Conservation (phyloP, 306 rosid genomes). For the Luffa aegyptiaca region DNA sequence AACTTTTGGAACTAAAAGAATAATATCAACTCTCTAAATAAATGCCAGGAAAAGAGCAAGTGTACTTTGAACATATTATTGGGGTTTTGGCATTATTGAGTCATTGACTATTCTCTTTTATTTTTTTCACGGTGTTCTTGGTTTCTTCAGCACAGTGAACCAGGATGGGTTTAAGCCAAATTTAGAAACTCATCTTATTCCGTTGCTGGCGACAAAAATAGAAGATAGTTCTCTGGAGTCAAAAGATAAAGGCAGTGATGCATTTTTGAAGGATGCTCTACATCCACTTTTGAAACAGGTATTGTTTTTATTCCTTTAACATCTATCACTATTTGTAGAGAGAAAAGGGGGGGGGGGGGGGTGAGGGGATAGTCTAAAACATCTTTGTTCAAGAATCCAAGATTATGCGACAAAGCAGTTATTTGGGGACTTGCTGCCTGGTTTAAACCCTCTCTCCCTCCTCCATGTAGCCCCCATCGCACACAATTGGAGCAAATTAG, state of each 20-base stretch:
- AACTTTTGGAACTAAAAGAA: background rate
- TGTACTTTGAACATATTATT: background rate
- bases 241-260: slow-evolving; percentile 37
- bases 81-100: background rate
- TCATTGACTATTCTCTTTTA: background rate
- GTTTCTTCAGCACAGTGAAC: slow-evolving; percentile 76
- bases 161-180: slow-evolving; percentile 94
- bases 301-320: background rate
- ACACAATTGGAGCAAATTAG: background rate
- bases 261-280: slow-evolving; percentile 47
- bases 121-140: slow-evolving; percentile 11
- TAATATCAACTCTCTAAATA: background rate
- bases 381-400: background rate
- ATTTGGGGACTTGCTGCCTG: background rate
- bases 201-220: slow-evolving; percentile 60
- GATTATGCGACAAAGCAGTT: background rate
- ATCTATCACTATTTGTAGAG: background rate
- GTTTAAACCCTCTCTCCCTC: too few relatives aligned
- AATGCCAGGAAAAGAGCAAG: background rate
- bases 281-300: slow-evolving; percentile 80
- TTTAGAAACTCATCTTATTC: slow-evolving; percentile 81
- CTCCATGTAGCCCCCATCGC: background rate
- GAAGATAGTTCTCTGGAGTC: slow-evolving; percentile 51
- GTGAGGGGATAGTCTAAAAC: background rate
- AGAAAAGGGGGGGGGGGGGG: background rate